Base-by-base conservation (phyloP, 2,329 filamentous ascomycete genomes). In the Sclerotiophoma versabilis region DNA sequence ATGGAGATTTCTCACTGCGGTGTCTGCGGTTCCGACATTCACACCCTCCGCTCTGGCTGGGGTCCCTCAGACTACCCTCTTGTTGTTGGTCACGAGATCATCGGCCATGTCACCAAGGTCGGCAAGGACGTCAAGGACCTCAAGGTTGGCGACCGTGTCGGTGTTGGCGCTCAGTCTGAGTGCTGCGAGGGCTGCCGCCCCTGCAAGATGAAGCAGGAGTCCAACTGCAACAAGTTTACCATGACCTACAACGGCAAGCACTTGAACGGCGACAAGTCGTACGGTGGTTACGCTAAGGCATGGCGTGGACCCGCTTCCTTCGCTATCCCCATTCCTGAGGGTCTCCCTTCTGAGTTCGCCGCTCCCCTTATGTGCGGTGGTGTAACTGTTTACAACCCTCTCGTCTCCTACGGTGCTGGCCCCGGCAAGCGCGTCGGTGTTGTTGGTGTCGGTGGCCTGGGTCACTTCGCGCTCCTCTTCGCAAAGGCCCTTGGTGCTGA, bases 341-440 rank as follows among this genome's bases (percentile, higher is more conserved):
- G 81, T 41, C 83, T 95, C 33, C 70, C 78, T 53, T 78, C 73
- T 32, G 76, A 74, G 44, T 76, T 86, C 45, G 90, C 87, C 1
- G 91, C 90, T 1, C 90, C 89, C 5, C 91, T 93, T 87, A 83
- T 95, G 65, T 96, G 91, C 75, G 91, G 90, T 29, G 91, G 92
- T 60, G 81, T 95, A 57, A 95, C 91, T 1, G 85, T 87, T 34
- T 96, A 88, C 79, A 88, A 84, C 58, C 91, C 92, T 1, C 81
- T 96, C 6, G 85, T 89, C 45, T 83, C 90, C 22, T 87, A 92
- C 65, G 89, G 89, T n/a, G 83, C 84, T 47, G 89, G 89, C 0
- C 89, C 89, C 1, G 91, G 91, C 56, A 91, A 90, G 79, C 90
- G 90, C 75, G 86, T 92, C 14, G 89, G 83, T 43, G 84, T 92